Evolutionary conservation across 2,329 filamentous ascomycete genomes (phyloP), one percentile per base, ranked within the genome.

Genomic region (Xylaria sp.): DNA sequence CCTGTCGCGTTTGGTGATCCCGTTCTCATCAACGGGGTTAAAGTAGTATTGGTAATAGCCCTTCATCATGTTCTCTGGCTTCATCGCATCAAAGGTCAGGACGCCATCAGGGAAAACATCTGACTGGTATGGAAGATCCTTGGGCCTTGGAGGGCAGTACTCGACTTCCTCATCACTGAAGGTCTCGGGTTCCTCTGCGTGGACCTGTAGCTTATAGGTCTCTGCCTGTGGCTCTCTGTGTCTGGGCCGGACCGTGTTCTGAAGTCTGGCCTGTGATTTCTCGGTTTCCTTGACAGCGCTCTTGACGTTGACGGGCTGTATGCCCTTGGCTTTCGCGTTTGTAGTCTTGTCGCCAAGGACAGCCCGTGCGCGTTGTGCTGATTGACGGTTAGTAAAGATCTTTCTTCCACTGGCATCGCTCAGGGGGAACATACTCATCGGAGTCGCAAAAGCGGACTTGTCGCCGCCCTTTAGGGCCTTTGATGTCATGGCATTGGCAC

Each of bases 321-420:
- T 84, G 52, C 82, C 83, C 73, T 83, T 87, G 63, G 89, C 85
- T 81, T 96, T 98, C 57, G 92, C 92, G 77, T 99, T 99, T 55
- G 95, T 98, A 1, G 94, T 98, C 78, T 99, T 99, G 83, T 92
- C 90, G 35, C 94, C 94, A 50, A 99, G 81, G 12, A 92, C 91
- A 38, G 94, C 93, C 72, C 94, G 88, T 63, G 82, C 89, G 62
- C 88, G 87, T 53, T 89, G 84, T 59, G 84, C 87, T 89, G 59
- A 17, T 43, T 37, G 23, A 45, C 12, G 19, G 31, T 67, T 61
- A 67, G 63, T 17, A 37, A 11, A 25, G 25, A 8, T 38, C 25
- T 25, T 9, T 31, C 28, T 31, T n/a, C 11, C 38, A 5, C 12
- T 35, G 12, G 28, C 19, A 11, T 25, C n/a, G 1, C 38, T 7